Base-by-base conservation (phyloP, 2,329 filamentous ascomycete genomes). In the Lizonia empirigonia region DNA sequence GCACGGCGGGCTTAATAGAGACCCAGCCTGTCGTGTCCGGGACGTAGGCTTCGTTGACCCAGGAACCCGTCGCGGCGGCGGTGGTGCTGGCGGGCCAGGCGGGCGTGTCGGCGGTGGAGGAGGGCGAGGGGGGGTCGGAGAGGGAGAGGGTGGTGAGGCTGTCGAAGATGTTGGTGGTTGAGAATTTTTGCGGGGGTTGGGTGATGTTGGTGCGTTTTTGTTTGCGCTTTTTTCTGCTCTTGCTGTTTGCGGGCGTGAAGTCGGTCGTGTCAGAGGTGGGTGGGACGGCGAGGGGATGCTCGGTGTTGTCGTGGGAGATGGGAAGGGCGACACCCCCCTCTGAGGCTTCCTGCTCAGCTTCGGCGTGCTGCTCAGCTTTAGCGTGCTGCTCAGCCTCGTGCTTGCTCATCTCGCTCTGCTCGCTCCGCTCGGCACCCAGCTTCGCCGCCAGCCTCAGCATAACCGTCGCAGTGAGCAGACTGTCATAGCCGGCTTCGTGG, bases 401-500 rank as follows among this genome's bases (percentile, higher is more conserved):
- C n/a, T n/a, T n/a, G n/a, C n/a, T n/a, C n/a, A n/a, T n/a, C n/a
- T n/a, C n/a, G 42, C 27, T 34, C 42, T 2, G n/a, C 10, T 23
- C 22, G 4, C 34, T 24, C 20, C 15, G 42, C 16, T 74, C 72
- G 8, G 69, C 68, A 52, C 78, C 76, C 4, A 85, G 71, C 58
- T 81, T 80, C 1, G 78, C 74, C 7, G 81, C 78, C 3, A 86
- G 72, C 45, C 79, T 78, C 42, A 86, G 76, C 57, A 84, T 81
- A 20, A 85, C 75, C 47, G 80, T 79, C 2, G 83, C 84, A 0
- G 84, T 85, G 18, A 86, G 73, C 53, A 82, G 77, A 66, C 82
- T 85, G 64, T 87, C 84, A 56, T 82, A 87, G 7, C 84, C 84
- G 13, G 84, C 84, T 70, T 87, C 84, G 50, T 87, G 84, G 50